These are phyloP conservation scores for Novymonas esmeraldas DNA, from an alignment of 208 protist species.

Conservation along the genomic window DNA sequence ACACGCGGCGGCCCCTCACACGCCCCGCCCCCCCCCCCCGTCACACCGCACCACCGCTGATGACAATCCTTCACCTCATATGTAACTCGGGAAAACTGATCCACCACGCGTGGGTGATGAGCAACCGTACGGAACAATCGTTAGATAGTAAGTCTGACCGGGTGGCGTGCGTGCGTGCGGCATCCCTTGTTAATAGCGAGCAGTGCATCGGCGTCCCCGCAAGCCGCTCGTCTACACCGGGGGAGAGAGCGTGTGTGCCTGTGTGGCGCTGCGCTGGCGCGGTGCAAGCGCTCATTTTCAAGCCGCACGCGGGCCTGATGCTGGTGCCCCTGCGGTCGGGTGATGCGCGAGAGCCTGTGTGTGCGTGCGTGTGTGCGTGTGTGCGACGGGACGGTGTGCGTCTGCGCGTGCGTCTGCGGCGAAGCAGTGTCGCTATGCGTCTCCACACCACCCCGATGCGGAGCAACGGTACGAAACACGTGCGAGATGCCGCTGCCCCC, in stretches of 20 bases:
- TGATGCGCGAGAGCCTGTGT: conserved; percentile 11
- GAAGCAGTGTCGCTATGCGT: conserved; percentile 30
- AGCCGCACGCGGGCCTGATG: conserved; percentile 24
- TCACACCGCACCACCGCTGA: conserved; percentile 19
- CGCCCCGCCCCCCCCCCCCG: not conserved
- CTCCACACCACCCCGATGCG: conserved; percentile 13
- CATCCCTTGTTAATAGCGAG: conserved; percentile 44
- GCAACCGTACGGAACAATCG: conserved; percentile 75
- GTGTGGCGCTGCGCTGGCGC: conserved; percentile 2
- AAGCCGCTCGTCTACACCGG: conserved; percentile 52
- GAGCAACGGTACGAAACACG: conserved; percentile 38
- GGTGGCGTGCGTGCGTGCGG: conserved; percentile 22
- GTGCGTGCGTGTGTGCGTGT: too few species aligned
- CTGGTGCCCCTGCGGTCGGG: conserved; percentile 30
- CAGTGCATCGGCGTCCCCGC: conserved; percentile 34
- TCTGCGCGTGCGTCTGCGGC: not conserved
- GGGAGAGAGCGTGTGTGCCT: conserved; percentile 15
- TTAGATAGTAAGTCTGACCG: conserved; percentile 69
- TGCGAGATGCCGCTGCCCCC: conserved; percentile 14
- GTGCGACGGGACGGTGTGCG: too few species aligned
- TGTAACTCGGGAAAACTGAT: conserved; percentile 71
- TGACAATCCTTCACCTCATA: conserved; percentile 32
- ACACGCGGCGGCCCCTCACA: too few species aligned
- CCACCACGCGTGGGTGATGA: conserved; percentile 26
- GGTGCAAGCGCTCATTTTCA: conserved; percentile 32